Evolutionary conservation across 2,329 filamentous ascomycete species (phyloP), one percentile per base, ranked within the genome.

Genomic region (Stachybotrys echinatus): DNA sequence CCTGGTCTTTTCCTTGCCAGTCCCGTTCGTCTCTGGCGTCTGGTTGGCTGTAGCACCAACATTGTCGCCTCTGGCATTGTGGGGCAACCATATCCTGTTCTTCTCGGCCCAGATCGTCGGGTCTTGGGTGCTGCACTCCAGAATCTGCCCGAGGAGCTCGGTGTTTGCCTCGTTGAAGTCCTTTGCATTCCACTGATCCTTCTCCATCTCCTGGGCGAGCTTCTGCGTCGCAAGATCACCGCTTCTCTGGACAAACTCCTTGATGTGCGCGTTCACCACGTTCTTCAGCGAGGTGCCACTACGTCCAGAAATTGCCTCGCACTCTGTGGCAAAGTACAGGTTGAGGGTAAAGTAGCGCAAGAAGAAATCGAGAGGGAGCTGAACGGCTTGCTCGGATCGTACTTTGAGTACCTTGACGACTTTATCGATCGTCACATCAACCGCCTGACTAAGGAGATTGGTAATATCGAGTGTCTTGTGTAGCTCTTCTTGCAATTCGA

Each of bases 321-420:
- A 94, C 64, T 95, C 89, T 53, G 91, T 90, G 44, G 88, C 87
- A 65, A 95, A 94, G 50, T 90, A 81, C 7, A 90, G 74, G 60
- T 92, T 94, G 31, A 95, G 76, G 1, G 82, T 89, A 59, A 92
- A 92, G 65, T 94, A 94, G 37, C 89, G 81, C 42, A 94, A 70
- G 65, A 95, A 95, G 57, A 81, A 77, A 44, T 81, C 73, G 2
- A 89, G 75, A 1, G 86, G 80, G 10, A 92, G 71, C 23, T 80
- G 79, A 2, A 82, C 79, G 43, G 83, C 87, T 62, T 91, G 86
- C 54, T 91, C 88, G 3, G 85, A 81, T 23, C 89, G 81, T 1
- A 94, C 89, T 49, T 86, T 87, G 22, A 94, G 74, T 1, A 94
- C 76, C 60, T 89, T 89, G 40, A 86, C 77, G 43, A 88, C 83